These are phyloP conservation scores for Cercospora beticola DNA, from an alignment of 2,329 filamentous ascomycete genomes.

Conservation along the genomic window DNA sequence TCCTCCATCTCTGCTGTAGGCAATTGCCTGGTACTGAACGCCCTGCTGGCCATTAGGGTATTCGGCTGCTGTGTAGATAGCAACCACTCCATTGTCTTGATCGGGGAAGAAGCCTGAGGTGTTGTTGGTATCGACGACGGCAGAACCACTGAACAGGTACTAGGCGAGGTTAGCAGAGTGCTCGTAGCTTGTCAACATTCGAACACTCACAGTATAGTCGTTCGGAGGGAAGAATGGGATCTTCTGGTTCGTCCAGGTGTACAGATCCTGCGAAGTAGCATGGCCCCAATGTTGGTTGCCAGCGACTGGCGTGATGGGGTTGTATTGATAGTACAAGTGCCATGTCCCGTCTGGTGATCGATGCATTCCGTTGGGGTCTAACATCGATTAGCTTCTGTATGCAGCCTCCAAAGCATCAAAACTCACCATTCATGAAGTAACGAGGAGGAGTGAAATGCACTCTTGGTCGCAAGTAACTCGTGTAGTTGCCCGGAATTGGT, in stretches of 20 bases:
- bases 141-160: conserved; percentile 56
- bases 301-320: conserved; percentile 50
- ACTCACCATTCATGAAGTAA: conserved; percentile 52
- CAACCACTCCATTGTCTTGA: conserved; percentile 62
- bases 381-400: conserved; percentile 41
- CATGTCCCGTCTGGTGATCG: conserved; percentile 57
- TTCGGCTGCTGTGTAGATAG: conserved; percentile 54
- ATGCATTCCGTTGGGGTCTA: conserved; percentile 65
- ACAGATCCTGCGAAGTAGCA: conserved; percentile 61
- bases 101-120: conserved; percentile 65
- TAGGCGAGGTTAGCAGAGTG: not conserved
- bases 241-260: conserved; percentile 64
- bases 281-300: conserved; percentile 60
- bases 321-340: conserved; percentile 67
- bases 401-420: not conserved
- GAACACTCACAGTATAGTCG: conserved; percentile 42
- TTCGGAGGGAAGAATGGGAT: conserved; percentile 61
- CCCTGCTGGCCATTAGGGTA: conserved; percentile 36
- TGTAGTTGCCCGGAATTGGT: conserved; percentile 44
- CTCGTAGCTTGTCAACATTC: not conserved
- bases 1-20: conserved; percentile 62
- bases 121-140: conserved; percentile 62
- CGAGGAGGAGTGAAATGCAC: conserved; percentile 57
- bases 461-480: conserved; percentile 50
- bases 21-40: conserved; percentile 58